Base-by-base conservation (phyloP, 768 basidiomycete genomes). In the Pisolithus orientalis region DNA sequence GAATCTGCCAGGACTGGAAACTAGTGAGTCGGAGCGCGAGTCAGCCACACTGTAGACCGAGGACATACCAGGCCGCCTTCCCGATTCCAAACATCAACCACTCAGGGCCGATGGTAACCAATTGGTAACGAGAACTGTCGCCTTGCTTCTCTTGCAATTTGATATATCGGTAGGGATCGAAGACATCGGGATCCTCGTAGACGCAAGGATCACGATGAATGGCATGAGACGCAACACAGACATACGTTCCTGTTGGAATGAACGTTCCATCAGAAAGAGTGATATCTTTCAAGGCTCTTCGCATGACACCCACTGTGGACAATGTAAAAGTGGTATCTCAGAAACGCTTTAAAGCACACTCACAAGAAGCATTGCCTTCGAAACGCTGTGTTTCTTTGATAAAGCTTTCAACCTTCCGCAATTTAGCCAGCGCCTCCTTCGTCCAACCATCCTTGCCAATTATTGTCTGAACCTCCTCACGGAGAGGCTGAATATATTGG, bases 401-500 rank as follows among this genome's bases (percentile, higher is more conserved):
- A 47, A 77, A 75, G 52, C 71, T 75, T 49, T 76, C 74, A 6
- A 75, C 40, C 52, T 68, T 70, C 56, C 55, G 65, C 63, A 72
- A 64, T 34, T 67, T 65, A 14, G 37, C 55, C 24, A 73, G 21
- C 5, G 60, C 7, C 47, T 4, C 28, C 21, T 53, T 42, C 47
- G 53, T 16, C 46, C 32, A 24, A n/a, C 49, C 17, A 45, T 51
- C 25, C 1, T 38, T 16, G 44, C 53, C 3, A 45, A 62, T 31
- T 43, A 67, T 59, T 0, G 44, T 38, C 27, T 72, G 70, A 8
- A 71, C 61, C 52, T 78, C 76, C 44, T 70, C 64, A 0, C 75
- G 68, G 4, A 78, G 60, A 1, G 68, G 63, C 21, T 61, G 58
- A 4, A 67, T 50, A 44, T 64, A 72, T 46, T 71, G 55, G 5